phyloP scores from a whole-genome alignment of 2,329 filamentous ascomycete species.

The Nigrospora sphaerica region DNA sequence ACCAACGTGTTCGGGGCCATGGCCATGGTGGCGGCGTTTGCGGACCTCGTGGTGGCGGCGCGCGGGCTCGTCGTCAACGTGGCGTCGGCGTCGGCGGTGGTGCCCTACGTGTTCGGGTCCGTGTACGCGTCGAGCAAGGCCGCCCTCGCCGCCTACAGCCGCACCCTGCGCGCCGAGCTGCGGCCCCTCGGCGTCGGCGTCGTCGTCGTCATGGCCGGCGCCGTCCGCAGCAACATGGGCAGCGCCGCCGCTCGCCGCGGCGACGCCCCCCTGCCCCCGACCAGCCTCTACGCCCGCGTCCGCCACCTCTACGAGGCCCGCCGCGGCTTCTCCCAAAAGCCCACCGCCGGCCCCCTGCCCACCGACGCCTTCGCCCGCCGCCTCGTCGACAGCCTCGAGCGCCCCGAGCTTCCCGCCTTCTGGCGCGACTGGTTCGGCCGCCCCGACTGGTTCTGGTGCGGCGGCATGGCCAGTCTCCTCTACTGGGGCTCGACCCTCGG shows the following conservation, averaged over 20 bases:
- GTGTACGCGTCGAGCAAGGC: conserved; percentile 51
- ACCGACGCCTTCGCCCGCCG: conserved; percentile 35
- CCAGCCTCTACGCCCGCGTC: conserved; percentile 40
- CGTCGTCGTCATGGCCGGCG: conserved; percentile 49
- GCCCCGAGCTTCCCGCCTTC: conserved; percentile 22
- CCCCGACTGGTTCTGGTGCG: conserved; percentile 35
- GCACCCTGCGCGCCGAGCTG: conserved; percentile 45
- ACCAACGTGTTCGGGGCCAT: conserved; percentile 52
- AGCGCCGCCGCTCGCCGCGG: conserved; percentile 17
- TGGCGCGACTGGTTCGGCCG: conserved; percentile 29
- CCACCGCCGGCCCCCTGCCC: conserved; percentile 29
- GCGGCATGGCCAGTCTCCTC: conserved; percentile 20
- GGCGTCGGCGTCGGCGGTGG: conserved; percentile 41
- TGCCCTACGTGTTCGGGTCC: conserved; percentile 45
- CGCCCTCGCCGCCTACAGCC: conserved; percentile 45
- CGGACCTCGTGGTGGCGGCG: conserved; percentile 39
- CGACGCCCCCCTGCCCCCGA: conserved; percentile 32
- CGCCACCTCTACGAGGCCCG: conserved; percentile 37
- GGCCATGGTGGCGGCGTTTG: conserved; percentile 45
- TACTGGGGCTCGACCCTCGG: conserved; percentile 23
- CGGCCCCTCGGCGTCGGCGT: conserved; percentile 47
- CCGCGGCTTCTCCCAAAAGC: conserved; percentile 39
- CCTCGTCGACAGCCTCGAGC: conserved; percentile 34
- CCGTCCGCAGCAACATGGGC: conserved; percentile 43
- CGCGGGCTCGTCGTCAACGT: conserved; percentile 45